These are phyloP conservation scores for Lodderomyces margitis DNA, from an alignment of 1,139 yeast species.

Conservation along the genomic window DNA sequence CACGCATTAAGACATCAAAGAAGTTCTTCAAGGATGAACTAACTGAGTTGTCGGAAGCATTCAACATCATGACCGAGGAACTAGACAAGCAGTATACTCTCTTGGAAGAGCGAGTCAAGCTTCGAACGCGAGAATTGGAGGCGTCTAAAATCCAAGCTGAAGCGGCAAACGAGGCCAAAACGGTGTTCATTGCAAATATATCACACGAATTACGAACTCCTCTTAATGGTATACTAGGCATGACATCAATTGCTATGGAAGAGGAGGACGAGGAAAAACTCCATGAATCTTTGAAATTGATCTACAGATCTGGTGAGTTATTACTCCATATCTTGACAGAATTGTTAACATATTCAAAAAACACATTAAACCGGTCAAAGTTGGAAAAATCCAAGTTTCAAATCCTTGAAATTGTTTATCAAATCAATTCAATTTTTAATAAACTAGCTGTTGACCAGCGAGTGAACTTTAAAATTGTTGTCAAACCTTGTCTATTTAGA, in stretches of 20 bases:
- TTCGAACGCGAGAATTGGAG: slow-evolving; percentile 84
- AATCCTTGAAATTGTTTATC: slow-evolving; percentile 73
- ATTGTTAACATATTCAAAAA: slow-evolving; percentile 82
- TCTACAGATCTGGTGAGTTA: slow-evolving; percentile 85
- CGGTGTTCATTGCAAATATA: slow-evolving; percentile 91
- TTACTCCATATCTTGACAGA: slow-evolving; percentile 85
- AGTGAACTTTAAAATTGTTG: slow-evolving; percentile 56
- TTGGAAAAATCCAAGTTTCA: slow-evolving; percentile 78
- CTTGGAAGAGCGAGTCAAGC: slow-evolving; percentile 85
- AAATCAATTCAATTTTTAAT: slow-evolving; percentile 82
- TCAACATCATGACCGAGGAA: slow-evolving; percentile 88
- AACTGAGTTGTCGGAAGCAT: slow-evolving; percentile 83
- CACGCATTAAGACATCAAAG: slow-evolving; percentile 54
- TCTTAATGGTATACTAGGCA: slow-evolving; percentile 90
- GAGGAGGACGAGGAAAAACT: slow-evolving; percentile 68
- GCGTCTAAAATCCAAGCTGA: slow-evolving; percentile 89
- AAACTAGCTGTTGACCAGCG: slow-evolving; percentile 79
- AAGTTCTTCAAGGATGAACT: slow-evolving; percentile 78
- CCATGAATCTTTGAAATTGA: slow-evolving; percentile 65
- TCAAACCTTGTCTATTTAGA: slow-evolving; percentile 61
- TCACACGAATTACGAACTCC: slow-evolving; percentile 96
- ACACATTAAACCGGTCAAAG: slow-evolving; percentile 83
- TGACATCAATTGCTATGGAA: slow-evolving; percentile 92
- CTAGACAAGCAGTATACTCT: slow-evolving; percentile 78
- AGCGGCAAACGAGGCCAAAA: slow-evolving; percentile 91